Evolutionary conservation across 495 filamentous ascomycete species (phyloP), one percentile per base, ranked within the genome.

Genomic region (Neurospora pannonica): DNA sequence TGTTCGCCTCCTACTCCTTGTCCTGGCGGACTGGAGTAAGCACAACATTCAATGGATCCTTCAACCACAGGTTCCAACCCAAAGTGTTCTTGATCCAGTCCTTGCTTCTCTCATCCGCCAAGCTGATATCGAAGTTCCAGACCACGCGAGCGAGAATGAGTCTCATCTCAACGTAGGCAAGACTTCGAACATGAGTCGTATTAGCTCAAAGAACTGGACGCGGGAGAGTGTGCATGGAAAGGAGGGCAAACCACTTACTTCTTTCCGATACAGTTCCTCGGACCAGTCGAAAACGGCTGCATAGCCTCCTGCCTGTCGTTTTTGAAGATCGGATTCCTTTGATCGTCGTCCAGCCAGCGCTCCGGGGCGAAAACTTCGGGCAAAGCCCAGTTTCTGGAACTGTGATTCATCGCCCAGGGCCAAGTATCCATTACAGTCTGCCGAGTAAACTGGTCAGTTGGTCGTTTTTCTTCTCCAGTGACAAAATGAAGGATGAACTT

Each of bases 281-380:
- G 81, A 2, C 87, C 87, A 38, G 83, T 74, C 0, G 85, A 87
- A 73, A 88, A 87, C 5, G 86, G 83, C 54, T 85, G 80, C 8
- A 85, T 74, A 0, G 78, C 76, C 3, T 82, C 81, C n/a, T 79
- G 76, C 11, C 81, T 77, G 72, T 89, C 88, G 34, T 82, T 79
- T n/a, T 42, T 83, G 79, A 72, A 85, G 73, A 76, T 75, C 81
- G 88, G 38, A 75, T 76, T 19, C 72, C 70, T 10, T 7, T 72
- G 19, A 36, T 82, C 77, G 0, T 77, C 81, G 4, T 86, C 70
- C 69, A 86, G 75, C 77, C 81, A 90, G 17, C 88, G 82, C 75
- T 90, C 88, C 0, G 88, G 88, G 19, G 83, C 74, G 73, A 86
- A 90, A 21, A 78, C 71, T 24, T 84, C 77, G 0, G 89, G 84